These are phyloP conservation scores for Aspergillus glaucus DNA, from an alignment of 2,329 filamentous ascomycete species.

Conservation along the genomic window DNA sequence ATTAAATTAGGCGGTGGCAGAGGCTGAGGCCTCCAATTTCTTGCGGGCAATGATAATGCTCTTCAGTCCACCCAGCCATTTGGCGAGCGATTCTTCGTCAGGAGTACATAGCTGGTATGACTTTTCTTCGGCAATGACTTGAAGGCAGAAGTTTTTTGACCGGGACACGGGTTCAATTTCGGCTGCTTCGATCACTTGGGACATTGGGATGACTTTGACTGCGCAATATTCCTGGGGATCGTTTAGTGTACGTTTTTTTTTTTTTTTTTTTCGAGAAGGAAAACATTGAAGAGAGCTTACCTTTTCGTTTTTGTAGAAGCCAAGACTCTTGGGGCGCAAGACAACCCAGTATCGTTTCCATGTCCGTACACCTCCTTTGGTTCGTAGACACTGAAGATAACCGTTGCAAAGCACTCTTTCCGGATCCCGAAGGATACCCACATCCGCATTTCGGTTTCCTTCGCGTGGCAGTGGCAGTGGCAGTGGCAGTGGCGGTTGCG, in stretches of 20 bases:
- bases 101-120: constrained; percentile 69
- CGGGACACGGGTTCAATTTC: constrained; percentile 83
- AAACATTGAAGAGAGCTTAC: background rate
- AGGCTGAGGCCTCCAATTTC: constrained; percentile 21
- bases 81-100: constrained; percentile 74
- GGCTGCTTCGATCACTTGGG: constrained; percentile 77
- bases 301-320: constrained; percentile 81
- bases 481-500: no score
- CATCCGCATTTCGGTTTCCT: constrained; percentile 56
- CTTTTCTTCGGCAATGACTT: constrained; percentile 90
- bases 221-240: constrained; percentile 70
- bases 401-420: constrained; percentile 94
- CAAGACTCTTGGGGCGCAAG: constrained; percentile 73
- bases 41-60: constrained; percentile 47
- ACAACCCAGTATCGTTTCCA: constrained; percentile 97
- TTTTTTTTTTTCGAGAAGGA: background rate
- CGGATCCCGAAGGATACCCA: constrained; percentile 55
- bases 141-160: constrained; percentile 80
- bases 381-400: constrained; percentile 77
- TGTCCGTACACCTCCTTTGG: constrained; percentile 71
- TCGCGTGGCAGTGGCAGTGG: constrained; percentile 42
- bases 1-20: constrained; percentile 6
- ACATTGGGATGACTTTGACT: constrained; percentile 71
- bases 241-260: background rate
- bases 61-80: constrained; percentile 86